Base-by-base conservation (phyloP, 495 filamentous ascomycete species). In the Saxophila tyrrhenica region DNA sequence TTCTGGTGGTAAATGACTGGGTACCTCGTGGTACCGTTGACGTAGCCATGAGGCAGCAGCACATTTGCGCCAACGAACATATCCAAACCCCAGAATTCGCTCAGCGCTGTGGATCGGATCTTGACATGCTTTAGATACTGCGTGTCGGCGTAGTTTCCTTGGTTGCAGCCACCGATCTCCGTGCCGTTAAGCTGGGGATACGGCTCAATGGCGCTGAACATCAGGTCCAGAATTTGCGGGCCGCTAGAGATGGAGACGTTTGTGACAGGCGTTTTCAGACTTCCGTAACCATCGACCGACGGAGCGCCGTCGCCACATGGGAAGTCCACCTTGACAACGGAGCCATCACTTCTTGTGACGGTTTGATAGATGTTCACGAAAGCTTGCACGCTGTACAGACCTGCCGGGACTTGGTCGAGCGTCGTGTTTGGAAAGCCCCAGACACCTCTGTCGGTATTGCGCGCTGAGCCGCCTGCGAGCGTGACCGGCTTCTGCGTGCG, bases 131-230 rank as follows among this genome's bases (percentile, higher is more conserved):
- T 62, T 2, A 59, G 49, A 29, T 17, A 38, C 17, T 52, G 56
- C 2, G 52, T 59, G 39, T 62, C 57, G 24, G 39, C 60, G 53
- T 62, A 62, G 43, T 62, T 62, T 41, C 60, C 60, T 38, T 62
- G 60, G 3, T 46, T 16, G 35, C 60, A 62, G 32, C 60, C 52
- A 17, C 60, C 60, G 24, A 62, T 62, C 47, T 62, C 60, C 10
- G 25, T 51, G 13, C 60, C 57, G 39, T 41, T 59, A 43, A 59
- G 56, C 1, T 52, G 48, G 22, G 38, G 49, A 17, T 25, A 15
- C 1, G 48, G 20, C 8, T 22, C 44, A 43, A 57, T 49, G 53
- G 56, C 41, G 24, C 39, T 57, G 45, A 62, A 59, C 8, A 22
- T 49, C 24, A 62, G 60, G 2, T 52, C 29, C 48, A 56, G 42